Evolutionary conservation across 257 asterid genomes (phyloP), one percentile per base, ranked within the genome.

Genomic region (Lantana camara): DNA sequence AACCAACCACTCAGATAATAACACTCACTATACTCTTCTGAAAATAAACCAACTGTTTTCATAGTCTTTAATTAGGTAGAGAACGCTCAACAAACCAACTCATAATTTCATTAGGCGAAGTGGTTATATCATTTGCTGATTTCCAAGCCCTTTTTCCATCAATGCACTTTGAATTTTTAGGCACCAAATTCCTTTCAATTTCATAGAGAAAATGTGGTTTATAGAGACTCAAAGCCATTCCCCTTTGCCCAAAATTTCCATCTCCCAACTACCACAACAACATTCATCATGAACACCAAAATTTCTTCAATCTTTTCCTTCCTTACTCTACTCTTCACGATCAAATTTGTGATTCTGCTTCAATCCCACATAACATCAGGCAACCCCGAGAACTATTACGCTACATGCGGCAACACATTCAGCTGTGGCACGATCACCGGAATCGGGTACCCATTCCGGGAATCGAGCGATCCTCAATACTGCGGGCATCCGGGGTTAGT

Each of bases 401-500:
- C 35, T 0, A 35, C 64, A 11, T 86, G 96, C 53, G 74, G 75
- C 56, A 72, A 73, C 70, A 45, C 66, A 0, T 89, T 78, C 81
- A 75, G 47, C 71, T 89, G 96, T 44, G 95, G 96, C 30, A 0
- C 35, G 1, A 77, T 80, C 68, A 70, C 76, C 5, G 55, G 49
- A 24, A 49, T 89, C 24, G 71, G 75, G 34, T 89, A 89, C 55
- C 96, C 96, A 15, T 89, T 89, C 55, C 80, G 90, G 10, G 78
- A 73, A 48, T 0, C 5, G 11, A 1, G 16, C 4, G 88, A 82
- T 63, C 92, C 92, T 62, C 42, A n/a, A 20, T 79, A 69, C 35
- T 89, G 95, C 13, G 96, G 96, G 45, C 85, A 84, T 57, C 96
- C 95, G 1, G 78, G 83, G 35, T 63, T 86, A 14, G 78, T 55